Conservation (phyloP, 139 green algal genomes). For the Trebouxia sp. region DNA sequence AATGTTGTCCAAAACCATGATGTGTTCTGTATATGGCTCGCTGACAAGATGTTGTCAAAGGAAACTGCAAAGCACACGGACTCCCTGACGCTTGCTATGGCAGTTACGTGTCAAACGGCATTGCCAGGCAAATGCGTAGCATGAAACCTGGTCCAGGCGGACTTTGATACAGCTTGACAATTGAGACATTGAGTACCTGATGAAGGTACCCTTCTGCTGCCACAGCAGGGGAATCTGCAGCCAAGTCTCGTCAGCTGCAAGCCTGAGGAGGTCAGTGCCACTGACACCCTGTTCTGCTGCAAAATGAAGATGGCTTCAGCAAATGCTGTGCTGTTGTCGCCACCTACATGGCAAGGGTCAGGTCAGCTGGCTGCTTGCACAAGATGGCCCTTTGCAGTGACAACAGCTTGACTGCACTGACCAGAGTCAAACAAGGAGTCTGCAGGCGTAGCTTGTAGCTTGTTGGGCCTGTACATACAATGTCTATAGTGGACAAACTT, state of each 20-base stretch:
- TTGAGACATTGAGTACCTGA: not conserved
- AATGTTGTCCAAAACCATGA: not conserved
- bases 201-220: not conserved
- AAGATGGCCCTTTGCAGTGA: not conserved
- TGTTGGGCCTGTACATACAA: not conserved
- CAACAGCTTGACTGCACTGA: not conserved
- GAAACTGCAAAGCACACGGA: conserved; percentile 34
- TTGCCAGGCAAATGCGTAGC: too few species aligned
- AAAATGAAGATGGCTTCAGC: not conserved
- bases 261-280: not conserved
- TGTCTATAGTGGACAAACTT: not conserved
- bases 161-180: not conserved
- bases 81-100: not conserved
- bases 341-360: not conserved
- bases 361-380: not conserved
- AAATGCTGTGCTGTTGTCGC: not conserved
- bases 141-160: too few species aligned
- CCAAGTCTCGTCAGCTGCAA: conserved; percentile 13
- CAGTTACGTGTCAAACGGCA: not conserved
- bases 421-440: not conserved
- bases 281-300: not conserved
- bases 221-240: not conserved
- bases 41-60: conserved; percentile 58
- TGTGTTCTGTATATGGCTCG: conserved; percentile 8
- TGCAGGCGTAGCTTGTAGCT: not conserved